Evolutionary conservation across 169 alveolate genomes (phyloP), one percentile per base, ranked within the genome.

Genomic region (Sarcocystis neurona): DNA sequence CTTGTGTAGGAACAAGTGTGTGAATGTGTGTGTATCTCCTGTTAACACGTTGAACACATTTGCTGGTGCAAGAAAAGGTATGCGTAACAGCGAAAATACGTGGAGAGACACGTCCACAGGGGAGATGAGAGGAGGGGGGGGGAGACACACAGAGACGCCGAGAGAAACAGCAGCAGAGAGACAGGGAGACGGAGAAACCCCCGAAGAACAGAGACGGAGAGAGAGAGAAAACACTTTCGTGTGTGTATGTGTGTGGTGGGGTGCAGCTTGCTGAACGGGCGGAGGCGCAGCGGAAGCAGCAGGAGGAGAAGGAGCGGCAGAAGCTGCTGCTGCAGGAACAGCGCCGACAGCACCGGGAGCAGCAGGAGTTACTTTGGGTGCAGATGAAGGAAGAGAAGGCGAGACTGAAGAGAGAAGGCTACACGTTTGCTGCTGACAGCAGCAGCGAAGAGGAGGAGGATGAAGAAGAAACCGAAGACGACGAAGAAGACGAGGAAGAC

Each of bases 401-500:
- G 10, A 91, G 58, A 50, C 79, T 84, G 84, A 56, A 48, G 44
- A 32, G 72, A 5, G 60, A 82, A 46, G 90, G 90, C 37, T 79
- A 91, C 58, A 34, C 72, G 41, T 87, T 91, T 79, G 84, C 82
- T 2, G 90, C 48, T 30, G 84, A 80, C 79, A 82, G 88, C 63
- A 53, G 72, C 46, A 46, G 37, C 2, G 82, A 72, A 37, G 50
- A 32, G 0, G 82, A 43, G 20, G 56, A 39, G 12, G 82, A 72
- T 0, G 53, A 32, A 72, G 82, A 72, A 1, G 53, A 72, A 15
- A 32, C 34, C 2, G 82, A 15, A 0, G 50, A 32, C 6, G 53
- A 72, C 3, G 53, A 43, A 2, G 53, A 12, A 37, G 53, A 4
- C 15, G 82, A 72, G 46, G 53, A 30, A 1, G 82, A 18, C 5